These are phyloP conservation scores for Heliamphora exappendiculata DNA, from an alignment of 148 eudicot species.

Conservation along the genomic window DNA sequence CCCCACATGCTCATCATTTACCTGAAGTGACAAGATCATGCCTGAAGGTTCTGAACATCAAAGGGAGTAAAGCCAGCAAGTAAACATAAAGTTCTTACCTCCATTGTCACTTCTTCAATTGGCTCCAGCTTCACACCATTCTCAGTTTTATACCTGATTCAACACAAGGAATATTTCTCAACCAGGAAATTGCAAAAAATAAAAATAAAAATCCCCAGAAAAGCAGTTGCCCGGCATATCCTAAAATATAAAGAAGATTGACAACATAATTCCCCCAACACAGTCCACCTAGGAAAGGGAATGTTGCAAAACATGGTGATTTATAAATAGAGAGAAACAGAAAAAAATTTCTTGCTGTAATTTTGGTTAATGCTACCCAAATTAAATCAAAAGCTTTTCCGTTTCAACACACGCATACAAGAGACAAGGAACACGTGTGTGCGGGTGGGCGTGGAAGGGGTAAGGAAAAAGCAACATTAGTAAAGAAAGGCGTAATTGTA, in stretches of 20 bases:
- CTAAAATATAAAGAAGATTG: background rate
- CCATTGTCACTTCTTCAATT: slow-evolving; percentile 96
- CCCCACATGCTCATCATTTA: slow-evolving; percentile 95
- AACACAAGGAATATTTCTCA: slow-evolving; percentile 10
- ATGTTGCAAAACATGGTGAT: too few species aligned
- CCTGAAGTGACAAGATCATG: slow-evolving; percentile 29
- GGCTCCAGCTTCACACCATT: slow-evolving; percentile 81
- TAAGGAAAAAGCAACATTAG: background rate
- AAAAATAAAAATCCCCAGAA: background rate
- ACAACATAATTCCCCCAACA: background rate
- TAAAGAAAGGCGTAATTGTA: background rate
- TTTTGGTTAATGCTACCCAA: background rate
- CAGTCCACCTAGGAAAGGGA: background rate
- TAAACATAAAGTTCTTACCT: slow-evolving; percentile 35
- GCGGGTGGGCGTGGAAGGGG: too few species aligned
- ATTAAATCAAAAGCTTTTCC: too few species aligned
- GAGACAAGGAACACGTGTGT: background rate
- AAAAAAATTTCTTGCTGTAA: background rate
- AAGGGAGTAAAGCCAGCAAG: background rate
- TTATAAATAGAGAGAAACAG: background rate
- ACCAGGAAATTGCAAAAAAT: background rate
- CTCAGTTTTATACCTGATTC: slow-evolving; percentile 74
- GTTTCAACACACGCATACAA: background rate
- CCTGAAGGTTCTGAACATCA: background rate
- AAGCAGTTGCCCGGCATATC: background rate